A percentile compares a stretch with the other conserved stretches of the same genome.
Evolutionary conservation across 345 rosid genomes (phyloP).

Genomic region (Euclidium syriacum): DNA sequence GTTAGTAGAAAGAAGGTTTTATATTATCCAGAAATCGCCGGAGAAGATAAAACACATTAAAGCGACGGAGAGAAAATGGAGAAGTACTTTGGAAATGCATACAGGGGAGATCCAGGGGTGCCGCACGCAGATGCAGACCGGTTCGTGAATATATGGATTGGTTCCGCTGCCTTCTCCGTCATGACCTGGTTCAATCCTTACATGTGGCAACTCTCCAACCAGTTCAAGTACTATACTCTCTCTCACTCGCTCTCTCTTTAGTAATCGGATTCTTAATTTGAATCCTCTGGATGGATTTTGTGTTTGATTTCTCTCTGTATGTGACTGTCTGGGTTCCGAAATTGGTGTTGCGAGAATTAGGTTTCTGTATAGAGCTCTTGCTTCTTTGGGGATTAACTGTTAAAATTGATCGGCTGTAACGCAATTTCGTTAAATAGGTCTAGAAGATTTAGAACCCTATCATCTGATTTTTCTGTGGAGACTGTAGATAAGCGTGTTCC

Average conservation of each 20-base stretch:
- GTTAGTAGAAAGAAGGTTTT: neutral
- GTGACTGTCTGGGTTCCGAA: conserved; percentile 7
- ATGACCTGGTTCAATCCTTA: conserved; percentile 67
- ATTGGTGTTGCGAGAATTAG: neutral
- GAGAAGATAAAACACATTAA: neutral
- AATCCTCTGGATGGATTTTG: neutral
- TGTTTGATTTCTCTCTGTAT: neutral
- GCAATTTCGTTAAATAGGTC: neutral
- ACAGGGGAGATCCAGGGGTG: conserved; percentile 93
- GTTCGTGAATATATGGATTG: conserved; percentile 80
- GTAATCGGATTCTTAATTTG: neutral
- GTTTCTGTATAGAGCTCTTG: neutral
- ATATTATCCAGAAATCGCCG: conserved; percentile 17
- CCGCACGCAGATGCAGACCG: conserved; percentile 76
- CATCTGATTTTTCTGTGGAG: neutral
- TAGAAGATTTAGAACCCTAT: too few species aligned
- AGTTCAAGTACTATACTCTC: conserved; percentile 48
- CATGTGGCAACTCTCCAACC: conserved; percentile 75
- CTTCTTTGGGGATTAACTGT: neutral
- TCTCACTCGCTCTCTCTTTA: neutral
- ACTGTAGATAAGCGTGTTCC: neutral
- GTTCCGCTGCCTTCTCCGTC: conserved; percentile 63
- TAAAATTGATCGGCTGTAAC: too few species aligned
- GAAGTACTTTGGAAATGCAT: conserved; percentile 88
- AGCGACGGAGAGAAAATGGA: conserved; percentile 41